Conservation (phyloP, 768 basidiomycete species). For the Termitomyces sp. region DNA sequence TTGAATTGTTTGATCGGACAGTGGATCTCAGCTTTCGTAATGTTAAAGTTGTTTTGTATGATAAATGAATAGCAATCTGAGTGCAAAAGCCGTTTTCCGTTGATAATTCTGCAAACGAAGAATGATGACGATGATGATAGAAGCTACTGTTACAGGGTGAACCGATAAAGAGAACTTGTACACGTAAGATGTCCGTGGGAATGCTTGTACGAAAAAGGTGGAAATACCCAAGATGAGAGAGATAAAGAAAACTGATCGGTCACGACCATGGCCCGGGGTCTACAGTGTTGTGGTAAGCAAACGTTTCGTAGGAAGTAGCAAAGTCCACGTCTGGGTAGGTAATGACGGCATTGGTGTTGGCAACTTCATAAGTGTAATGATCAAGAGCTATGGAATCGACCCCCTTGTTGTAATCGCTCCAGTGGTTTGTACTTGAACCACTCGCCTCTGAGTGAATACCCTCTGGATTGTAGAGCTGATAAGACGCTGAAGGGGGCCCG, state of each 20-base stretch:
- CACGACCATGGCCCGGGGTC: conserved; percentile 13
- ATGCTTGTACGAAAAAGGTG: conserved; percentile 4
- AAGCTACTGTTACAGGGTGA: conserved; percentile 9
- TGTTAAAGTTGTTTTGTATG: conserved; percentile 7
- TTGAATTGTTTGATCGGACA: conserved; percentile 6
- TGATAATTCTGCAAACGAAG: neutral
- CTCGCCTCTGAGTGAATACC: conserved; percentile 14
- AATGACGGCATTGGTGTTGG: conserved; percentile 8
- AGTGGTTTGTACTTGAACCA: conserved; percentile 20
- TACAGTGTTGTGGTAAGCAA: conserved; percentile 12
- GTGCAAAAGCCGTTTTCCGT: neutral
- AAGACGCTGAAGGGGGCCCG: conserved; percentile 6
- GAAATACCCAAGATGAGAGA: conserved; percentile 1
- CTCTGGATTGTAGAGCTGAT: conserved; percentile 12
- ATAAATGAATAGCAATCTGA: conserved; percentile 2
- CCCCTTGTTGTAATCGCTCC: conserved; percentile 17
- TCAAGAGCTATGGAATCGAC: conserved; percentile 13
- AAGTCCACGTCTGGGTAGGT: conserved; percentile 15
- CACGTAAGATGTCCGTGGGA: conserved; percentile 12
- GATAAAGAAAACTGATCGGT: neutral
- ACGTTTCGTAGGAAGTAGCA: conserved; percentile 7
- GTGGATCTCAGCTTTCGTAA: neutral
- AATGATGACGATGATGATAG: conserved; percentile 10
- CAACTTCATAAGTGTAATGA: conserved; percentile 11
- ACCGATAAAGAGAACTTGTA: conserved; percentile 4